Conservation (phyloP, 2,329 filamentous ascomycete species). For the Neoascochyta sp. region DNA sequence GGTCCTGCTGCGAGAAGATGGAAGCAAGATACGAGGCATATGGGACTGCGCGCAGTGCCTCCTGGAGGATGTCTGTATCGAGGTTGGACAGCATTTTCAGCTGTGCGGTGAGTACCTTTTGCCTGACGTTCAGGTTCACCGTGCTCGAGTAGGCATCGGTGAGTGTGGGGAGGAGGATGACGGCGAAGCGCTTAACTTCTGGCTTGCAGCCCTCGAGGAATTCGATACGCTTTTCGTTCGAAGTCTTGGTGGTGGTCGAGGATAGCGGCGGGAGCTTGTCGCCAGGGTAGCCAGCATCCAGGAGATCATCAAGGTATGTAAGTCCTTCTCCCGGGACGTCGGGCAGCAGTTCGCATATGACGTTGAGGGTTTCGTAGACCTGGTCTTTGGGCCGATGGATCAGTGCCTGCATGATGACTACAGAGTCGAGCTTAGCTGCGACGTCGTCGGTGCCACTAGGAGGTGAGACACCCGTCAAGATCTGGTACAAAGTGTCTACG, state of each 20-base stretch:
- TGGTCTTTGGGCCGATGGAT: constrained; percentile 95
- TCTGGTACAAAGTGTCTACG: constrained; percentile 96
- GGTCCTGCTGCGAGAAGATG: constrained; percentile 92
- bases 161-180: constrained; percentile 89
- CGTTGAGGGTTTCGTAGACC: constrained; percentile 93
- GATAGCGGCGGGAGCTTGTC: constrained; percentile 45
- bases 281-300: constrained; percentile 49
- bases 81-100: constrained; percentile 96
- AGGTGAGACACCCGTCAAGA: constrained; percentile 90
- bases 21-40: constrained; percentile 95
- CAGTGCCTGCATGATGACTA: constrained; percentile 96
- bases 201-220: constrained; percentile 77
- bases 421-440: constrained; percentile 85
- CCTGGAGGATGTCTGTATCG: constrained; percentile 77
- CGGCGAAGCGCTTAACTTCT: constrained; percentile 85
- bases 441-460: constrained; percentile 74
- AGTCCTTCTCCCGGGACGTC: constrained; percentile 60
- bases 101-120: constrained; percentile 93
- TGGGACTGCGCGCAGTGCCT: constrained; percentile 80
- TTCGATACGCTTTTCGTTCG: constrained; percentile 77
- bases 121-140: constrained; percentile 87
- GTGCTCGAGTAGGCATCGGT: constrained; percentile 98
- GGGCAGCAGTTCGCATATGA: constrained; percentile 91
- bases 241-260: constrained; percentile 51
- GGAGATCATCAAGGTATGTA: constrained; percentile 50